Evolutionary conservation across 2,329 filamentous ascomycete species (phyloP).

Genomic region (Juglanconis sp.): DNA sequence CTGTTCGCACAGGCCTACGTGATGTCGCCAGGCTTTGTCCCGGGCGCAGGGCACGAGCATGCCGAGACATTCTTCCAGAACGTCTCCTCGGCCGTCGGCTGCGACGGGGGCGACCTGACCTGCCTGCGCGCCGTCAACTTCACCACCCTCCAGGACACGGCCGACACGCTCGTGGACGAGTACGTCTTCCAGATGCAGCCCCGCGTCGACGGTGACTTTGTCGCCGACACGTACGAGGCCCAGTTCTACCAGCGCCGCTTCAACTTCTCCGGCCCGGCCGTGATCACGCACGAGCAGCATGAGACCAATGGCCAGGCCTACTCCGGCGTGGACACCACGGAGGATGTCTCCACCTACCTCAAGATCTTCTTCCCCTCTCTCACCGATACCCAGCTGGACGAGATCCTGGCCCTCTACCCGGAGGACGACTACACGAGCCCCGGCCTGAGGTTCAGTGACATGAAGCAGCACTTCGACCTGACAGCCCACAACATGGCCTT

Average conservation of each 20-base stretch:
- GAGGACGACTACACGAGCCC: slow-evolving; percentile 31
- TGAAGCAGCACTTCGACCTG: slow-evolving; percentile 33
- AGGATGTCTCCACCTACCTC: slow-evolving; percentile 30
- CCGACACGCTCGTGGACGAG: slow-evolving; percentile 22
- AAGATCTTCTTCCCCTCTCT: slow-evolving; percentile 32
- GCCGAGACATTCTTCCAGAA: slow-evolving; percentile 25
- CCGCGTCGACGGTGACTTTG: slow-evolving; percentile 33
- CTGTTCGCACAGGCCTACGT: slow-evolving; percentile 36
- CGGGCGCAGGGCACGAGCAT: slow-evolving; percentile 32
- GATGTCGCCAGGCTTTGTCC: slow-evolving; percentile 33
- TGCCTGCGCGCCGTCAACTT: slow-evolving; percentile 28
- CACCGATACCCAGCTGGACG: slow-evolving; percentile 29
- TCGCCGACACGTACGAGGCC: slow-evolving; percentile 34
- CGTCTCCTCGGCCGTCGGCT: slow-evolving; percentile 22
- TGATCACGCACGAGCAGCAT: slow-evolving; percentile 34
- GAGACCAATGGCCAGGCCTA: slow-evolving; percentile 30
- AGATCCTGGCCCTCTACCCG: slow-evolving; percentile 29
- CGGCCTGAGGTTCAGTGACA: slow-evolving; percentile 33
- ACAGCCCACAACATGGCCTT: slow-evolving; percentile 32
- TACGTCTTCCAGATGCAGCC: slow-evolving; percentile 34
- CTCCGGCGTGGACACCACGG: slow-evolving; percentile 29
- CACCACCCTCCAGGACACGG: slow-evolving; percentile 23
- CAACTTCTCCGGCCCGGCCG: slow-evolving; percentile 32
- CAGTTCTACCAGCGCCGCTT: slow-evolving; percentile 33
- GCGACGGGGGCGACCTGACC: slow-evolving; percentile 25